Evolutionary conservation across 1,139 yeast genomes (phyloP), one percentile per base, ranked within the genome.

Genomic region (Pichia sp.): DNA sequence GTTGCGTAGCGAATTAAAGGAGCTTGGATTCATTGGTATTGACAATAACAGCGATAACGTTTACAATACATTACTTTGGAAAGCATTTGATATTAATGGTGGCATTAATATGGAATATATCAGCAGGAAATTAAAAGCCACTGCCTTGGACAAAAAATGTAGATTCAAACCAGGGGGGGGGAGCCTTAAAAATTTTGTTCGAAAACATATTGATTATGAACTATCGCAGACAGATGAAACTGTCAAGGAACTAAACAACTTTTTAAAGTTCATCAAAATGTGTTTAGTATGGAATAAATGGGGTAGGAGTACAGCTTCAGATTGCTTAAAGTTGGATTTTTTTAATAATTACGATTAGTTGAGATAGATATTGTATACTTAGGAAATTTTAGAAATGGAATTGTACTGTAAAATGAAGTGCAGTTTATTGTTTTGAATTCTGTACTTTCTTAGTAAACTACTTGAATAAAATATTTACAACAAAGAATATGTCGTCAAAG

Each of bases 1-100:
- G 8, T 60, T 77, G 48, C 59, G 69, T 16, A 47, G 56, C 5
- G 66, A 64, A n/a, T 34, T 67, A 4, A 34, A 53, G 27, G 43
- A 46, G 6, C 47, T 56, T 27, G 72, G 72, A 26, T 10, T n/a
- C 5, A 29, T 40, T 33, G 37, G 42, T 16, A 33, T 10, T 28
- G 27, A 11, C 5, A 38, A 34, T 29, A 37, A 36, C n/a, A 8
- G 33, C n/a, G 3, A 29, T 5, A 3, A 37, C 31, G 27, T 48
- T 52, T 49, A 45, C 5, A 38, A 48, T n/a, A 51, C 64, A 1
- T 44, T 59, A 9, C 46, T 60, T 6, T 60, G 64, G 64, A 53
- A 49, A 26, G 62, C 55, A 4, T 60, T 60, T 43, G 44, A 43
- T 34, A 42, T 42, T 2, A 54, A 52, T 16, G 62, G 61, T 3